phyloP scores from a whole-genome alignment of 345 rosid species.

The Ceriops tagal region DNA sequence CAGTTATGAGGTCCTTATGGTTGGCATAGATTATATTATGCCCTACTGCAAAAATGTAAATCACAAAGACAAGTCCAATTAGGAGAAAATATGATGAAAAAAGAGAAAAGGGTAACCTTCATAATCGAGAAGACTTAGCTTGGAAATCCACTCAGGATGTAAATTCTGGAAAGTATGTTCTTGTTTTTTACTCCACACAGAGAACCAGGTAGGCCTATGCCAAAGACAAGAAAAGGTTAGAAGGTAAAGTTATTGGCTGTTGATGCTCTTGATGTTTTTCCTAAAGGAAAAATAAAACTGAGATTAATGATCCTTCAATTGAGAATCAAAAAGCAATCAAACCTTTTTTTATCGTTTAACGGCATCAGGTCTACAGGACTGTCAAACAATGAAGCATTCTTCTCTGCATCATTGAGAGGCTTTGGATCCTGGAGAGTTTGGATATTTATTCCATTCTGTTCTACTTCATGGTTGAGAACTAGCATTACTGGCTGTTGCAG shows the following conservation, averaged over 20 bases:
- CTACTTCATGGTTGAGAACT: constrained; percentile 50
- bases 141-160: constrained; percentile 29
- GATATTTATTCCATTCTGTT: constrained; percentile 34
- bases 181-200: constrained; percentile 48
- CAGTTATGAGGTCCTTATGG: background rate
- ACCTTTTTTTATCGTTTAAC: constrained; percentile 49
- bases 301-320: too few species aligned
- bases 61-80: background rate
- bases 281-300: too few species aligned
- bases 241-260: background rate
- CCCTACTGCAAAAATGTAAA: background rate
- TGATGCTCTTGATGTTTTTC: too few species aligned
- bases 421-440: constrained; percentile 38
- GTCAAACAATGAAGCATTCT: constrained; percentile 30
- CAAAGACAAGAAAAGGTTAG: constrained; percentile 12
- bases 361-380: constrained; percentile 40
- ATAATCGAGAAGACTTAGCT: constrained; percentile 26
- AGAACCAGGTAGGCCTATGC: constrained; percentile 57
- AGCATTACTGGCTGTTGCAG: constrained; percentile 70
- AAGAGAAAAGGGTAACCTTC: constrained; percentile 39
- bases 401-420: constrained; percentile 32
- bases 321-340: constrained; percentile 9
- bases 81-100: constrained; percentile 6
- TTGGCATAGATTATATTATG: background rate
- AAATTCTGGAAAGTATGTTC: constrained; percentile 31